A percentile compares a stretch with the other conserved stretches of the same genome.
Evolutionary conservation across 495 filamentous ascomycete genomes (phyloP).

Genomic region (Neurospora sp.): DNA sequence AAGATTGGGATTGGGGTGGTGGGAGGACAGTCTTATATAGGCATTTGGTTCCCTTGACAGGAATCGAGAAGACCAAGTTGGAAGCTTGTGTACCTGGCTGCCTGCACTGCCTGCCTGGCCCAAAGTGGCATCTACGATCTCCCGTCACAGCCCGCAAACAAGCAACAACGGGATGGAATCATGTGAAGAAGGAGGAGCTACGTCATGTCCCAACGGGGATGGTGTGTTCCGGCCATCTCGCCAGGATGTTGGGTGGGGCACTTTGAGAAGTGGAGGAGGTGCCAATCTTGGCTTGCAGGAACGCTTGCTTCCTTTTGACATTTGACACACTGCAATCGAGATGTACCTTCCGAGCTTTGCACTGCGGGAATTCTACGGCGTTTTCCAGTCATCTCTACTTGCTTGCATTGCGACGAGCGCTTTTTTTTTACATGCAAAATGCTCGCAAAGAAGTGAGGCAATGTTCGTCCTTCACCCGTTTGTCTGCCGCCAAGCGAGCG

Average conservation of each 20-base stretch:
- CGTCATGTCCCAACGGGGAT: neutral
- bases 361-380: neutral
- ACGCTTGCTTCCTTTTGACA: neutral
- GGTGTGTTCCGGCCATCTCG: neutral
- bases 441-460: neutral
- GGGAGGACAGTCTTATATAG: constrained; percentile 11
- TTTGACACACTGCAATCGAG: neutral
- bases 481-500: neutral
- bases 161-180: neutral
- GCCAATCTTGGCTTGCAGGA: neutral
- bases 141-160: neutral
- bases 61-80: constrained; percentile 2
- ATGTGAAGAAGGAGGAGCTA: constrained; percentile 3
- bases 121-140: neutral
- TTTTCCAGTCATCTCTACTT: neutral
- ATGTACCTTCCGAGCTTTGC: neutral
- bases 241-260: neutral
- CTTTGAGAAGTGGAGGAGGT: neutral
- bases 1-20: constrained; percentile 6
- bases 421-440: neutral
- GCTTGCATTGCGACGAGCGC: neutral
- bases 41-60: constrained; percentile 12
- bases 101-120: neutral
- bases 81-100: constrained; percentile 11
- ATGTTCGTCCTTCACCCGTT: neutral